Evolutionary conservation across 1,284 basidiomycete species (phyloP), one percentile per base, ranked within the genome.

Genomic region (Somion occarium): DNA sequence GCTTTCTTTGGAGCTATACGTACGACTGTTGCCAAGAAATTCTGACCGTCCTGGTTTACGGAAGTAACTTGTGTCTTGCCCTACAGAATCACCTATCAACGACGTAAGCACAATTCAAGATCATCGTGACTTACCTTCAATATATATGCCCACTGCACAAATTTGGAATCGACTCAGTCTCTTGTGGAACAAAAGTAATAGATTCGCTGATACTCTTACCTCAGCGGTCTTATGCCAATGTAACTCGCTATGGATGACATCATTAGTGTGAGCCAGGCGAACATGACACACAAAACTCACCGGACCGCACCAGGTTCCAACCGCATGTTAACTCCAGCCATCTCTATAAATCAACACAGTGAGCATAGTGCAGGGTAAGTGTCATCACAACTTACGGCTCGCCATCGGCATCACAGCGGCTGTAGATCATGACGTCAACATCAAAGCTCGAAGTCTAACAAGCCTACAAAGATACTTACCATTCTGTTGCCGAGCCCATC

Each of bases 141-240:
- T 15, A 86, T 73, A 53, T 83, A 86, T 1, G 80, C 80, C 85
- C 83, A 86, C 80, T 83, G 38, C 24, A 18, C 18, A 23, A 24
- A 7, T 15, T 37, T 15, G 34, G 9, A 18, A 23, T 53, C n/a
- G 18, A 63, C 57, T 51, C 12, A 50, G 22, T 27, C n/a, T n/a
- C 30, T 7, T 34, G 30, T 15, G 15, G 15, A 27, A 26, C 42
- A 50, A 43, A 15, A 23, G 37, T 43, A 18, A 4, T 5, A 24
- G 38, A 5, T 44, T 27, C 38, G 11, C 18, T 30, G 13, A 18
- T 3, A 57, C 67, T 3, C 51, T 51, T 62, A 81, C 81, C 71
- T 88, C 86, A 37, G 78, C 69, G 4, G 78, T 81, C 52, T 72
- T 78, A 62, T 89, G 85, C 85, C 85, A 88, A 60, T 88, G 85